phyloP scores from a whole-genome alignment of 495 filamentous ascomycete genomes.

The Neurospora sp. region DNA sequence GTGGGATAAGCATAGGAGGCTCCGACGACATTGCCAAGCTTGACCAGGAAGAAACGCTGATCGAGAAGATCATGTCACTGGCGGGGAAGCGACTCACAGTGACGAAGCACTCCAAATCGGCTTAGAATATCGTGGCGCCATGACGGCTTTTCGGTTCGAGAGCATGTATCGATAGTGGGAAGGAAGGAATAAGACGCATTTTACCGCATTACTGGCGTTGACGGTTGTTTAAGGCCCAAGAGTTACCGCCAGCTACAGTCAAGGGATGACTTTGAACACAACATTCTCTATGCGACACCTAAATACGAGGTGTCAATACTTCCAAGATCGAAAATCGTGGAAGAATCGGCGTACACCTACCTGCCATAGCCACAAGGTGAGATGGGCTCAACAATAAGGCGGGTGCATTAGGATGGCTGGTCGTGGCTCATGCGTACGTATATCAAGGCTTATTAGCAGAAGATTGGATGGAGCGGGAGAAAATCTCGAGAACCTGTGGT shows the following conservation, averaged over 20 bases:
- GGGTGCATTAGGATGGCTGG: not conserved
- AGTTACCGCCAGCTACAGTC: not conserved
- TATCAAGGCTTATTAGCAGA: not conserved
- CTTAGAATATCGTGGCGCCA: not conserved
- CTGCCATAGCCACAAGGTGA: not conserved
- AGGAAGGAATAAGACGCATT: not conserved
- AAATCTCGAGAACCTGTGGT: not conserved
- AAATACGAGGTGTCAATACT: not conserved
- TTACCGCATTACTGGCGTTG: not conserved
- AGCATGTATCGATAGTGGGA: not conserved
- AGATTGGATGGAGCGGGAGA: not conserved
- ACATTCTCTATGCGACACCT: not conserved
- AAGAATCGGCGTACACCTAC: not conserved
- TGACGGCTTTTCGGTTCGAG: not conserved
- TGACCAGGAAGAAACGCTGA: conserved; percentile 56
- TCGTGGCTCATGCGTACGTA: not conserved
- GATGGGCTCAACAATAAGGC: not conserved
- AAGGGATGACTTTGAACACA: not conserved
- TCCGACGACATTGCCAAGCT: conserved; percentile 75
- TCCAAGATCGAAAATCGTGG: not conserved
- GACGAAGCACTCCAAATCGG: conserved; percentile 24
- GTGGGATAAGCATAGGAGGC: conserved; percentile 82
- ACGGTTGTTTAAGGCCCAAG: not conserved
- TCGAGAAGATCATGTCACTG: conserved; percentile 60
- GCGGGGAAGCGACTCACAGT: conserved; percentile 57